A percentile compares a stretch with the other conserved stretches of the same genome.
phyloP scores from a whole-genome alignment of 768 basidiomycete species.

The Leccinum uliginosum region DNA sequence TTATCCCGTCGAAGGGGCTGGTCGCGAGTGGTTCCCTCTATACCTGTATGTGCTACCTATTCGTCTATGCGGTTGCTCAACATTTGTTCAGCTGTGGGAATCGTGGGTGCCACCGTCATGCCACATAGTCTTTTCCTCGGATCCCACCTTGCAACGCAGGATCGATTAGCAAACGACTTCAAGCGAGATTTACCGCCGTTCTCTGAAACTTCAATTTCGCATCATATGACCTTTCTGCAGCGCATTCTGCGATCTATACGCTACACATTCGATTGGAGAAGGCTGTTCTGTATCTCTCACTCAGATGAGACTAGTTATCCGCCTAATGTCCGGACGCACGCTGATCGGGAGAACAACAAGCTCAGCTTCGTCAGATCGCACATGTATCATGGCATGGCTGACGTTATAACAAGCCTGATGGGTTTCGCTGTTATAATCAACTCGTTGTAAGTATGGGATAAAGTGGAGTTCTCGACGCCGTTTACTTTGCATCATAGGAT shows the following conservation, averaged over 20 bases:
- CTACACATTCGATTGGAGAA: conserved; percentile 9
- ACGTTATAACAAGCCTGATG: conserved; percentile 65
- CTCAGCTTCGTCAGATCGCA: conserved; percentile 56
- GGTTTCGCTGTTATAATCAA: conserved; percentile 90
- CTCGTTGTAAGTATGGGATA: conserved; percentile 51
- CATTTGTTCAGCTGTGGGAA: conserved; percentile 52
- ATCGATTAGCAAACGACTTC: conserved; percentile 46
- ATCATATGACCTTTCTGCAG: conserved; percentile 21
- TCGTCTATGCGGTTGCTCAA: conserved; percentile 11
- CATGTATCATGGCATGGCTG: conserved; percentile 59
- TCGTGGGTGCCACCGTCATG: conserved; percentile 86
- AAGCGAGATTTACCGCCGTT: conserved; percentile 17
- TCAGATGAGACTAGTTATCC: conserved; percentile 21
- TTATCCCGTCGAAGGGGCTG: conserved; percentile 64
- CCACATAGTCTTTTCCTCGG: conserved; percentile 91
- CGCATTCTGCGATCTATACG: conserved; percentile 9
- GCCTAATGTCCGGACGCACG: conserved; percentile 38
- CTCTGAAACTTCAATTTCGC: conserved; percentile 1
- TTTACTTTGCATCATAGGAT: conserved; percentile 45
- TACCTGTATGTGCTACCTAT: conserved; percentile 45
- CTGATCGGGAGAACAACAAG: conserved; percentile 54
- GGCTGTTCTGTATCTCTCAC: conserved; percentile 23
- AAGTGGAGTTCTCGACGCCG: background rate
- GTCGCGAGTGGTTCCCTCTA: conserved; percentile 57
- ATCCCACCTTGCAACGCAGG: conserved; percentile 79